These are phyloP conservation scores for Xylariaceae sp. DNA, from an alignment of 2,329 filamentous ascomycete genomes.

Conservation along the genomic window DNA sequence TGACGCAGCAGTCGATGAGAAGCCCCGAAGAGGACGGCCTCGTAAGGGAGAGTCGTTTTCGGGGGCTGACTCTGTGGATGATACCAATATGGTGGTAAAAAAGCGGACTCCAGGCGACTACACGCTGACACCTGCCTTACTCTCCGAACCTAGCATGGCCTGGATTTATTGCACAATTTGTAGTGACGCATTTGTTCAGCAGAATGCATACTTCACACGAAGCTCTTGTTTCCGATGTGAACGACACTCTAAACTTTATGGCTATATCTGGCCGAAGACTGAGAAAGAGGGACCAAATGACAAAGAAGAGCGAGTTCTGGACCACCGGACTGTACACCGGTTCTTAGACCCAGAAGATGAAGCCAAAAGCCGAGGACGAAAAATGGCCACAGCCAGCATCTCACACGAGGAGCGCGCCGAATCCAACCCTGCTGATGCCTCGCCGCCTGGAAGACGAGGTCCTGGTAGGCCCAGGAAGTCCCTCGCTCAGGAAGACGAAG, in stretches of 20 bases:
- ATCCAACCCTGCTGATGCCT: neutral
- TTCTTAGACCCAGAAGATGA: slow-evolving; percentile 75
- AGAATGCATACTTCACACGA: slow-evolving; percentile 81
- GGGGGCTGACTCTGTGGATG: slow-evolving; percentile 24
- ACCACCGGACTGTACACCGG: slow-evolving; percentile 84
- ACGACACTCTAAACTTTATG: slow-evolving; percentile 92
- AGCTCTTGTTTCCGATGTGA: slow-evolving; percentile 90
- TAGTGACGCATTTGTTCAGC: slow-evolving; percentile 77
- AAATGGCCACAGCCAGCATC: slow-evolving; percentile 14
- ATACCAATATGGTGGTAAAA: slow-evolving; percentile 11
- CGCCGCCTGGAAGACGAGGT: slow-evolving; percentile 19
- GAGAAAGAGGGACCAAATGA: slow-evolving; percentile 74
- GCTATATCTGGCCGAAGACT: slow-evolving; percentile 94
- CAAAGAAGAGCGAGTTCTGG: slow-evolving; percentile 68
- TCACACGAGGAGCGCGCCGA: neutral
- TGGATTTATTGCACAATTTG: slow-evolving; percentile 93
- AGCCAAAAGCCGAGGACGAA: slow-evolving; percentile 47
- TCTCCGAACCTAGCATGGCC: slow-evolving; percentile 70
- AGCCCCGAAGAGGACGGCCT: slow-evolving; percentile 20
- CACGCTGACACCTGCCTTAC: slow-evolving; percentile 71
- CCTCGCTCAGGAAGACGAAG: too few species aligned
- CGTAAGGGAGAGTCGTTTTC: slow-evolving; percentile 35
- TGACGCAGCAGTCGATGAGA: neutral
- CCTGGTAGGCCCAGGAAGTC: slow-evolving; percentile 25
- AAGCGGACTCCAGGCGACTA: slow-evolving; percentile 72